phyloP scores from a whole-genome alignment of 2,329 filamentous ascomycete species.

The Metarhizium robertsii region DNA sequence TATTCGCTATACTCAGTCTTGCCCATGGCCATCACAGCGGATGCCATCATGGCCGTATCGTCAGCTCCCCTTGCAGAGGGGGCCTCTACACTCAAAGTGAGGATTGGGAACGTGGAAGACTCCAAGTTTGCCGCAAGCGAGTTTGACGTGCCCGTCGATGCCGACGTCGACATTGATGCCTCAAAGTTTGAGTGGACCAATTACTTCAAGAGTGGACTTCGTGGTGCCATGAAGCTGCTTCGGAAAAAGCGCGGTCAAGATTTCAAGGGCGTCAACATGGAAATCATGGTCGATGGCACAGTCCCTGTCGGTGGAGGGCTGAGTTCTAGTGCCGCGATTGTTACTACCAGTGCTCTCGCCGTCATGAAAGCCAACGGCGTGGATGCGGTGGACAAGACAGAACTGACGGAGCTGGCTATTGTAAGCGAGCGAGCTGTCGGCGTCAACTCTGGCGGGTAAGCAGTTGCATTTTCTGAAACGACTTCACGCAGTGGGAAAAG shows the following conservation, averaged over 20 bases:
- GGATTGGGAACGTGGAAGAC: conserved; percentile 69
- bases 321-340: conserved; percentile 89
- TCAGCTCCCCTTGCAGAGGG: conserved; percentile 39
- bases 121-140: conserved; percentile 66
- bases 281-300: conserved; percentile 81
- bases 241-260: conserved; percentile 52
- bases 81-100: conserved; percentile 53
- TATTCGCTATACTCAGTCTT: conserved; percentile 95
- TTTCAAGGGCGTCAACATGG: conserved; percentile 65
- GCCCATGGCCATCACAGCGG: conserved; percentile 89
- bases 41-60: conserved; percentile 77
- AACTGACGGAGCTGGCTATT: conserved; percentile 85
- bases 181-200: conserved; percentile 90
- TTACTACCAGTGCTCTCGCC: conserved; percentile 80
- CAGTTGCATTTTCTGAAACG: not conserved
- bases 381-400: conserved; percentile 73
- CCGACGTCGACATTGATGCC: conserved; percentile 71
- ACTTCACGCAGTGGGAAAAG: not conserved
- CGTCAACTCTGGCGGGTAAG: conserved; percentile 89
- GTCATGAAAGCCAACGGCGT: conserved; percentile 81
- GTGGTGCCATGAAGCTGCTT: conserved; percentile 71
- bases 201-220: conserved; percentile 91
- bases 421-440: conserved; percentile 90
- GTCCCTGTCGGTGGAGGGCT: conserved; percentile 88
- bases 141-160: conserved; percentile 58